phyloP scores from a whole-genome alignment of 176 grass and related monocot species.

The Lolium rigidum region DNA sequence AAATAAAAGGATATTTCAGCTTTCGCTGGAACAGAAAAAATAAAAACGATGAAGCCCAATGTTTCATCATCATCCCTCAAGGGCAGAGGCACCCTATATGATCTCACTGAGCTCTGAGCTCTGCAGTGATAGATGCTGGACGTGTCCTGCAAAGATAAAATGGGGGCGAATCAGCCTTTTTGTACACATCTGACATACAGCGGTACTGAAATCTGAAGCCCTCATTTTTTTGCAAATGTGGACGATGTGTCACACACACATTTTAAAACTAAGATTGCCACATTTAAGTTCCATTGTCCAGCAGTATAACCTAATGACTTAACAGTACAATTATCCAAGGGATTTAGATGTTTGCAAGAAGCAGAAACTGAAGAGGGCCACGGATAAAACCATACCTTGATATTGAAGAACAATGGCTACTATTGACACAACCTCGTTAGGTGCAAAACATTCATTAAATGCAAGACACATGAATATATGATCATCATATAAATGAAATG shows the following conservation, averaged over 20 bases:
- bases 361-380: conserved; percentile 1
- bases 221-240: too few relatives aligned
- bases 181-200: not conserved
- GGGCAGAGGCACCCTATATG: conserved; percentile 94
- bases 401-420: conserved; percentile 82
- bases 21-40: too few relatives aligned
- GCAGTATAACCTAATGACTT: conserved; percentile 12
- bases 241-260: not conserved
- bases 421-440: conserved; percentile 70
- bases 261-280: conserved; percentile 12
- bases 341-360: conserved; percentile 27
- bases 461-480: too few relatives aligned
- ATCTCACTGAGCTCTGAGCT: conserved; percentile 95
- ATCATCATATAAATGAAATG: too few relatives aligned
- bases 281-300: not conserved
- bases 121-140: conserved; percentile 90
- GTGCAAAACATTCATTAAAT: conserved; percentile 49
- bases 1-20: too few relatives aligned
- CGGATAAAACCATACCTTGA: conserved; percentile 65
- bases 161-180: not conserved
- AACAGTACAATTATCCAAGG: conserved; percentile 8
- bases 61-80: conserved; percentile 66
- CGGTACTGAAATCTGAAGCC: too few relatives aligned
- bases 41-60: too few relatives aligned
- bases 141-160: conserved; percentile 74